phyloP scores from a whole-genome alignment of 129 eudicot species.

The Escallonia rubra region DNA sequence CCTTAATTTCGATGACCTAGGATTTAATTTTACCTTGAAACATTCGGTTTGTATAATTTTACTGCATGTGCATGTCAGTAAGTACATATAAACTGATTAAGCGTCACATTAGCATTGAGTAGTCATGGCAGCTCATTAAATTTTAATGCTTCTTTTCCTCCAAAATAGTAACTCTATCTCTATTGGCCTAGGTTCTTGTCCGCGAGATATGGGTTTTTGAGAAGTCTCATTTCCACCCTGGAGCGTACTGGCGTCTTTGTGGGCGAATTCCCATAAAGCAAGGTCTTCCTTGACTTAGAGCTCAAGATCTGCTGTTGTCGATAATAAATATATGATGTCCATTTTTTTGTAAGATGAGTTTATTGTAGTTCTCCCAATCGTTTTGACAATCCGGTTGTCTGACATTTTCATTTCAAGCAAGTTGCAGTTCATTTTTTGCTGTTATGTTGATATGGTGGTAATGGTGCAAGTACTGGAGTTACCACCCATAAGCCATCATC shows the following conservation, averaged over 20 bases:
- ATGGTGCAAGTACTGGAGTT: too few relatives aligned
- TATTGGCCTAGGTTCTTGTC: conserved; percentile 58
- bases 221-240: conserved; percentile 81
- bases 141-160: background rate
- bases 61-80: too few relatives aligned
- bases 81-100: too few relatives aligned
- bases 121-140: background rate
- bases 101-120: too few relatives aligned
- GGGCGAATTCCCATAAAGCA: conserved; percentile 52
- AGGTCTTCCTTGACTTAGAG: conserved; percentile 12
- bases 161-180: conserved; percentile 4
- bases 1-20: background rate
- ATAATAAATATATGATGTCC: conserved; percentile 1
- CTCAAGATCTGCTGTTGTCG: conserved; percentile 1
- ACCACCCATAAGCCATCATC: too few relatives aligned
- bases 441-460: too few relatives aligned
- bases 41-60: too few relatives aligned
- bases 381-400: background rate
- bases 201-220: conserved; percentile 97
- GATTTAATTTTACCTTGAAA: too few relatives aligned
- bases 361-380: background rate
- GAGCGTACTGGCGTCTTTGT: conserved; percentile 90
- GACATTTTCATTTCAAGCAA: background rate
- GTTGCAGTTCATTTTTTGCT: too few relatives aligned
- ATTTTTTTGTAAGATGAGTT: conserved; percentile 11